A percentile compares a stretch with the other conserved stretches of the same genome.
Conservation (phyloP, 352 stramenopile genomes). For the Blastocystis sp. region DNA sequence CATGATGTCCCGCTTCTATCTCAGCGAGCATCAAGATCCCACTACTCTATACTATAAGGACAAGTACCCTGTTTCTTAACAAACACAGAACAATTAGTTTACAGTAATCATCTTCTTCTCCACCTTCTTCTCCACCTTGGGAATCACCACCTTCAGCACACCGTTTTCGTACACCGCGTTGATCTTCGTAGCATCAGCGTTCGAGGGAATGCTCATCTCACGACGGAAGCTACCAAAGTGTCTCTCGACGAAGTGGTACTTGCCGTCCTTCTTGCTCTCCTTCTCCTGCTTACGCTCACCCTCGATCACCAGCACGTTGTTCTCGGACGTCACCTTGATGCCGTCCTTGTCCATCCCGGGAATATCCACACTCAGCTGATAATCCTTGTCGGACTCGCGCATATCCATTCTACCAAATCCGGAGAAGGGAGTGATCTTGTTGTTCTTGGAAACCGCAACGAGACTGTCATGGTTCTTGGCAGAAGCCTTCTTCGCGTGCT, state of each 20-base stretch:
- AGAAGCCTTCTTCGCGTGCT: constrained; percentile 2
- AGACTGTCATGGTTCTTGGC: not conserved
- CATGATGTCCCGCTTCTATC: constrained; percentile 37
- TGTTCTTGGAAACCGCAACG: not conserved
- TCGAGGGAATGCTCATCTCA: constrained; percentile 49
- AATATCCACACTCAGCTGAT: constrained; percentile 65
- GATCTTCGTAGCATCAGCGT: constrained; percentile 1
- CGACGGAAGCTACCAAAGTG: constrained; percentile 60
- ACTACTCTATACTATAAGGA: not conserved
- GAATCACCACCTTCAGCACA: not conserved
- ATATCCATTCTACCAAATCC: constrained; percentile 68
- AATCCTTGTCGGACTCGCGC: constrained; percentile 43
- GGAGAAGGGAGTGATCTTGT: constrained; percentile 39
- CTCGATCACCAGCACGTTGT: constrained; percentile 53
- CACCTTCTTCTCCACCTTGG: not conserved
- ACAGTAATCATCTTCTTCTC: constrained; percentile 59
- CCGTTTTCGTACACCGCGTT: not conserved
- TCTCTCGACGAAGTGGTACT: constrained; percentile 58
- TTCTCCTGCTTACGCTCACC: constrained; percentile 63
- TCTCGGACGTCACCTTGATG: constrained; percentile 34
- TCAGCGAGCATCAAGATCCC: not conserved
- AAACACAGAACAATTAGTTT: constrained; percentile 1
- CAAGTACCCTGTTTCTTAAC: not conserved
- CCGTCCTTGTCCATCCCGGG: constrained; percentile 67
- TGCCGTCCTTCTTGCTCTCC: not conserved